Base-by-base conservation (phyloP, 176 grass and related monocot species). In the Aechmea fasciata region DNA sequence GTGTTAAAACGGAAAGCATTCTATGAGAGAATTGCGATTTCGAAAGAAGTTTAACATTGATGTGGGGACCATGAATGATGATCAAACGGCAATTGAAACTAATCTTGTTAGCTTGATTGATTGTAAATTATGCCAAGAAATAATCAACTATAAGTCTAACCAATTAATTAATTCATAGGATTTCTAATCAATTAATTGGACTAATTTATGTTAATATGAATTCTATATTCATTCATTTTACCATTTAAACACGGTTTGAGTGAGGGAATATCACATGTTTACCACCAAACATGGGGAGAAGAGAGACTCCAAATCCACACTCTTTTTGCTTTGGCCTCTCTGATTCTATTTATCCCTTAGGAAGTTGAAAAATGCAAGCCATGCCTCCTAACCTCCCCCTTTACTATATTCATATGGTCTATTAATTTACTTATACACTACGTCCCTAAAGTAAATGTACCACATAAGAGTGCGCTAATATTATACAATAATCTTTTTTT, bases 251-350 rank as follows among this genome's bases (percentile, higher is more conserved):
- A 52, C 3, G 22, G 23, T 50, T 15, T 22, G 52, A 3, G 11
- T 14, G 48, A 50, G 10, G 22, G 62, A 51, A 52, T 54, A 75
- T 52, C 57, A 74, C 17, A 75, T 75, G 73, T 41, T 75, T 47
- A 22, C 52, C 19, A 29, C 49, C 53, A 59, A 61, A 13, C 28
- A 63, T 41, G 12, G 11, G 15, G 53, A 9, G 13, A 73, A 62
- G 9, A 62, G 9, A 57, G 11, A 49, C 17, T 50, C 17, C 72
- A 75, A 50, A 51, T 62, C 59, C 72, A 75, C 73, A 62, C 73
- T 75, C 73, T 75, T 75, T 75, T 75, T 26, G 66, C 73, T 66
- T 18, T 19, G 63, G 73, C 62, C 65, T 66, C 73, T 75, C 49
- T 66, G 49, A 22, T 47, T 61, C 14, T 47, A 20, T 66, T 75